Conservation (phyloP, 192 early-diverging fungal genomes). For the Spizellomyces sp. region DNA sequence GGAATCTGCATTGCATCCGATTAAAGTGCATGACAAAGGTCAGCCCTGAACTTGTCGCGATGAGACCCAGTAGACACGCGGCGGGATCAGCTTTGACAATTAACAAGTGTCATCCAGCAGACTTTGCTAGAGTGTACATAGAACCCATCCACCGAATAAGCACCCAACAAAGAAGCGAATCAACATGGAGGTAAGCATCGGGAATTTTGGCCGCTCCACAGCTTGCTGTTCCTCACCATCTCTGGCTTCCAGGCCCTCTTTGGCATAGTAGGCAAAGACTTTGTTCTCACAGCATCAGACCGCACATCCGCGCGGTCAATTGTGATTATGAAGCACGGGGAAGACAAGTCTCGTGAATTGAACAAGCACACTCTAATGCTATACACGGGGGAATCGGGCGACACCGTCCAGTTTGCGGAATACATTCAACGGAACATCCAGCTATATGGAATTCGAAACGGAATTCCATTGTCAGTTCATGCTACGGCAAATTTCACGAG, state of each 20-base stretch:
- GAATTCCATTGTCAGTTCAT: conserved; percentile 75
- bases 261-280: conserved; percentile 92
- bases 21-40: too few relatives aligned
- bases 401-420: conserved; percentile 93
- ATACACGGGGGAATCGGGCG: conserved; percentile 88
- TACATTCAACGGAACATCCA: conserved; percentile 92
- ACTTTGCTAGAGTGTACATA: too few relatives aligned
- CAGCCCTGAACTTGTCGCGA: too few relatives aligned
- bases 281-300: conserved; percentile 86
- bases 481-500: conserved; percentile 83
- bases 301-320: conserved; percentile 75
- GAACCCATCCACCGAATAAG: too few relatives aligned
- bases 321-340: conserved; percentile 87
- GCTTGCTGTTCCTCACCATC: too few relatives aligned
- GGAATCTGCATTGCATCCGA: too few relatives aligned
- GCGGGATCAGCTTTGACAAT: too few relatives aligned
- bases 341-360: conserved; percentile 89
- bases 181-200: too few relatives aligned
- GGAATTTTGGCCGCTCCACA: too few relatives aligned
- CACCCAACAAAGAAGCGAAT: too few relatives aligned
- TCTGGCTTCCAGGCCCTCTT: conserved; percentile 59
- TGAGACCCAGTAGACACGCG: too few relatives aligned
- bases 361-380: conserved; percentile 82
- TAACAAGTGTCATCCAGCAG: too few relatives aligned
- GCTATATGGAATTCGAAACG: conserved; percentile 87